A percentile compares a stretch with the other conserved stretches of the same genome.
Conservation (phyloP, 2,329 filamentous ascomycete genomes). For the Diaporthe sp. region DNA sequence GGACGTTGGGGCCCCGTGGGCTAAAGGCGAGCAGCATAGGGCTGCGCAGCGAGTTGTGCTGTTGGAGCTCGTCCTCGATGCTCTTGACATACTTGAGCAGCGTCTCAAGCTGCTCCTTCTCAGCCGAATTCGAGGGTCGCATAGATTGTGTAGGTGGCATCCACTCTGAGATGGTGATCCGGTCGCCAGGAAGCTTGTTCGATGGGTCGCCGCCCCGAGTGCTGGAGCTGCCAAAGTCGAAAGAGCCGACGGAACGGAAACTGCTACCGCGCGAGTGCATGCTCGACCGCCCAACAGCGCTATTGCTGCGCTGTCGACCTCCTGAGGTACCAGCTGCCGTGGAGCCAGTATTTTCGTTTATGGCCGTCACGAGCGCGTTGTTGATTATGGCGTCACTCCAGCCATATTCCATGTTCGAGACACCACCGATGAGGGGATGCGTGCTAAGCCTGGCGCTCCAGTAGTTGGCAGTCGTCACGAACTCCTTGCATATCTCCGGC, state of each 20-base stretch:
- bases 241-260: constrained; percentile 66
- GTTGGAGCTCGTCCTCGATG: constrained; percentile 87
- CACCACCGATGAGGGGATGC: constrained; percentile 90
- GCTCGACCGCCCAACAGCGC: constrained; percentile 60
- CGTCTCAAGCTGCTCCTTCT: constrained; percentile 84
- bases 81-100: constrained; percentile 85
- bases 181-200: constrained; percentile 83
- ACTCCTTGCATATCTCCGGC: constrained; percentile 93
- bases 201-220: constrained; percentile 52
- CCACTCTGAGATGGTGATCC: constrained; percentile 89
- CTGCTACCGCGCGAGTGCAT: constrained; percentile 63
- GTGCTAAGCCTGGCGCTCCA: constrained; percentile 97
- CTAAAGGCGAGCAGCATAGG: constrained; percentile 93
- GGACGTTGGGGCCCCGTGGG: constrained; percentile 83
- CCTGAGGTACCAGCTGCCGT: constrained; percentile 51
- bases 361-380: constrained; percentile 66
- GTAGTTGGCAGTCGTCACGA: constrained; percentile 95
- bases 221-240: constrained; percentile 73
- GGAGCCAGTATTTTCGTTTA: constrained; percentile 60
- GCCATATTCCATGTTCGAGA: constrained; percentile 97
- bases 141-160: constrained; percentile 89
- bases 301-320: constrained; percentile 61
- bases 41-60: constrained; percentile 88
- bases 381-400: constrained; percentile 91
- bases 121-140: constrained; percentile 83